Base-by-base conservation (phyloP, 441 rosid species). In the Erodium moschatum region DNA sequence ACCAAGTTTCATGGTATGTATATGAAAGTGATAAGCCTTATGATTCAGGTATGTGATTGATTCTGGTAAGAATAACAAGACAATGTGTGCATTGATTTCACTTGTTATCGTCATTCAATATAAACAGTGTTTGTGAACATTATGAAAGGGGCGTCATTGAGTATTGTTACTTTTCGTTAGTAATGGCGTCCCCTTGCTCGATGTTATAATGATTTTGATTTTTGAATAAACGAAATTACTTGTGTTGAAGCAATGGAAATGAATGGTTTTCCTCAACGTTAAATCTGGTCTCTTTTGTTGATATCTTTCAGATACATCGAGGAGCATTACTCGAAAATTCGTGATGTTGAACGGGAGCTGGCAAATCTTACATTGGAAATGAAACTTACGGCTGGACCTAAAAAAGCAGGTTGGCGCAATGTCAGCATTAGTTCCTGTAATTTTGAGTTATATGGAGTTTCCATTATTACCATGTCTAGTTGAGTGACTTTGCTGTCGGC, bases 351-450 rank as follows among this genome's bases (percentile, higher is more conserved):
- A 78, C 79, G 89, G 69, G 98, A 93, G 81, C 77, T 90, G 4
- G 83, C 81, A 69, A 85, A 81, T 84, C 89, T 89, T 46, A 73
- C 86, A 0, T 70, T 90, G 90, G 97, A 93, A 73, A 80, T 93
- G 92, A 93, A 93, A 77, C 96, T 93, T 74, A 93, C 96, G 0
- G 86, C 97, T 64, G 97, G 98, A 44, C 97, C 97, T 40, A 91
- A 93, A 76, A 91, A 85, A 67, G 97, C 93, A 75, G 97, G 96
- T 93, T 78, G 61, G 79, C 29, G 13, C 42, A 18, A 62, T 12
- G 18, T 68, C 69, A 0, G 46, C 48, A 4, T 67, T 40, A 35
- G 18, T 31, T 46, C 29, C 70, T 70, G 16, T 64, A 13, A 24
- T 40, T 54, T 73, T 73, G 20, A 12, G 1, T 50, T 21, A 67